These are phyloP conservation scores for Sarocladium strictum DNA, from an alignment of 2,329 filamentous ascomycete species.

Conservation along the genomic window DNA sequence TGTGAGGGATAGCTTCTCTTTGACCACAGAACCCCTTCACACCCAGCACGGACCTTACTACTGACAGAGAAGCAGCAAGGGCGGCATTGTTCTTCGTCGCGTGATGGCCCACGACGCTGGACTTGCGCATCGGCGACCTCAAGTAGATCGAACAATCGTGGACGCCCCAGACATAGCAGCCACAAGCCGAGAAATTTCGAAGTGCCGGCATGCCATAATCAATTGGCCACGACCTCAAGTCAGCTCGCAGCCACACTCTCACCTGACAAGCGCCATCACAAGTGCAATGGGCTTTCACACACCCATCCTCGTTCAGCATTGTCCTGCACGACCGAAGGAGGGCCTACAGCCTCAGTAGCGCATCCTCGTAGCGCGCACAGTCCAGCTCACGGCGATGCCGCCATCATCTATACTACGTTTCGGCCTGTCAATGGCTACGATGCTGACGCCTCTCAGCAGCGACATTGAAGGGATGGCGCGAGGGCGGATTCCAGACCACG, in stretches of 20 bases:
- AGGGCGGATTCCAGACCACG: constrained; percentile 7
- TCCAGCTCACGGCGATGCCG: not conserved
- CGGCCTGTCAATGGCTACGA: not conserved
- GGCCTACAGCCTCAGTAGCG: not conserved
- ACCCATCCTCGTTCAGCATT: not conserved
- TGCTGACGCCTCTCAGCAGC: not conserved
- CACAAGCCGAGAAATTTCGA: not conserved
- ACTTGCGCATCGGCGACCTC: too few relatives aligned
- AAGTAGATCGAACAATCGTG: not conserved
- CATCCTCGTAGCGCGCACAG: not conserved
- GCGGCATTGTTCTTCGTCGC: too few relatives aligned
- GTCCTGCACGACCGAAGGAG: too few relatives aligned
- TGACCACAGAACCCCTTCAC: too few relatives aligned
- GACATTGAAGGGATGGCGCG: constrained; percentile 4
- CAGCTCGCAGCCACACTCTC: not conserved
- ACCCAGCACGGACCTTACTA: too few relatives aligned
- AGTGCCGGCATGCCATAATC: not conserved
- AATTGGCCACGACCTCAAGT: not conserved
- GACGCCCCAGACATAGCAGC: not conserved
- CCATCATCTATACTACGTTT: not conserved
- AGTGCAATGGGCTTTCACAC: not conserved
- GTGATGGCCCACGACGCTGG: too few relatives aligned
- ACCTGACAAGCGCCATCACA: not conserved
- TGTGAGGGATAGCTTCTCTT: too few relatives aligned
- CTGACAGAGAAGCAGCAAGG: too few relatives aligned